These are phyloP conservation scores for Coemansia javaensis DNA, from an alignment of 192 early-diverging fungal genomes.

Conservation along the genomic window DNA sequence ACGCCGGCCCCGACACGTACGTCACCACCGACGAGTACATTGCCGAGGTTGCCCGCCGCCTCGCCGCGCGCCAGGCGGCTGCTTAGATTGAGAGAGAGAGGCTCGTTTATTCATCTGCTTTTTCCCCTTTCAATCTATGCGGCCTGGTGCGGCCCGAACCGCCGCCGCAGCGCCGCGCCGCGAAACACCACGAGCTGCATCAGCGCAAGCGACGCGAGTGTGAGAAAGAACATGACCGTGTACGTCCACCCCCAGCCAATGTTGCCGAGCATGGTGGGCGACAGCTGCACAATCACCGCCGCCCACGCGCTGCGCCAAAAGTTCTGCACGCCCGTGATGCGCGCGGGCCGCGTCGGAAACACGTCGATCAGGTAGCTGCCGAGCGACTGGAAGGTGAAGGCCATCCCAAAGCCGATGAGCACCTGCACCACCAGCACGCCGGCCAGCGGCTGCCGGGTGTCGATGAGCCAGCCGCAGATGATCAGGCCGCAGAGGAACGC, in stretches of 20 bases:
- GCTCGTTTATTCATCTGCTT: not conserved
- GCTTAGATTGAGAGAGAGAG: too few species aligned
- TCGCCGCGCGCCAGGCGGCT: slow-evolving; percentile 34
- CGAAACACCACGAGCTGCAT: slow-evolving; percentile 30
- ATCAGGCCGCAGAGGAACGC: slow-evolving; percentile 28
- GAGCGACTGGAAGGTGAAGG: slow-evolving; percentile 36
- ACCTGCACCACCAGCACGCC: slow-evolving; percentile 39
- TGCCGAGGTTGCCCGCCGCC: slow-evolving; percentile 68
- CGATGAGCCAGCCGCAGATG: slow-evolving; percentile 38
- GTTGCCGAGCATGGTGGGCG: slow-evolving; percentile 35
- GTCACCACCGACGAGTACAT: slow-evolving; percentile 86
- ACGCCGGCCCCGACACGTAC: slow-evolving; percentile 73
- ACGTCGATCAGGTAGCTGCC: slow-evolving; percentile 48
- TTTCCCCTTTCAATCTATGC: not conserved
- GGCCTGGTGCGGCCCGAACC: slow-evolving; percentile 14
- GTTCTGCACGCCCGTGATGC: slow-evolving; percentile 48
- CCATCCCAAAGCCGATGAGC: slow-evolving; percentile 40
- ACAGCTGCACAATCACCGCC: slow-evolving; percentile 40
- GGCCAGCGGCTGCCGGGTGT: slow-evolving; percentile 18
- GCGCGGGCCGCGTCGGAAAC: slow-evolving; percentile 38
- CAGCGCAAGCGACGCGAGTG: slow-evolving; percentile 13
- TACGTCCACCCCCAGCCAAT: slow-evolving; percentile 50
- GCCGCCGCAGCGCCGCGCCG: slow-evolving; percentile 21
- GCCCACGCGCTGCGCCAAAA: slow-evolving; percentile 48
- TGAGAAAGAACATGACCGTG: slow-evolving; percentile 31